These are phyloP conservation scores for Zasmidium cellare DNA, from an alignment of 2,329 filamentous ascomycete genomes.

Conservation along the genomic window DNA sequence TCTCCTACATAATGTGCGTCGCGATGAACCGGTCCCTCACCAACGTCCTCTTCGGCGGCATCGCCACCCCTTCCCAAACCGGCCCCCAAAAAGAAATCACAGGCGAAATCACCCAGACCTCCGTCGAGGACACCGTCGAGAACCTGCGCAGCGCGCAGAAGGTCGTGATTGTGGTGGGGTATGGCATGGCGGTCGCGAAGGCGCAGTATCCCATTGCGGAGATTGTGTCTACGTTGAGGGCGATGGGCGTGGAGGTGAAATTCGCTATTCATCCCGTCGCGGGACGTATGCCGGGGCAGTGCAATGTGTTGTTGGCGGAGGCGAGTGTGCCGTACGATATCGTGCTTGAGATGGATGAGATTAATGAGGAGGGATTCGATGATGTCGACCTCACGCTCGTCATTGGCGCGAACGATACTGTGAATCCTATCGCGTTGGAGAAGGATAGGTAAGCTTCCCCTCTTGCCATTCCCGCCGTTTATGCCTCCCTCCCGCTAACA, in stretches of 20 bases:
- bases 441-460: conserved; percentile 53
- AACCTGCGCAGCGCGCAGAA: conserved; percentile 73
- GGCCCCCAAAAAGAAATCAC: conserved; percentile 74
- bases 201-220: conserved; percentile 88
- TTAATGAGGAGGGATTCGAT: conserved; percentile 79
- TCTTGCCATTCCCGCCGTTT: neutral
- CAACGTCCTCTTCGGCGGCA: conserved; percentile 85
- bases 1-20: conserved; percentile 84
- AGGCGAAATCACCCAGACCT: conserved; percentile 75
- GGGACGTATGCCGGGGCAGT: conserved; percentile 89
- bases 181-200: conserved; percentile 93
- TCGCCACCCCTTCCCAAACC: conserved; percentile 60
- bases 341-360: conserved; percentile 93
- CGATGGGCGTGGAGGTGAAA: conserved; percentile 75
- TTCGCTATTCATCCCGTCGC: conserved; percentile 80
- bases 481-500: conserved; percentile 9
- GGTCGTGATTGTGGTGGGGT: conserved; percentile 87
- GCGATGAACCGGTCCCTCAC: conserved; percentile 91
- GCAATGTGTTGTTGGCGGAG: conserved; percentile 86
- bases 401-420: conserved; percentile 89
- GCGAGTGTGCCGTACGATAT: conserved; percentile 89
- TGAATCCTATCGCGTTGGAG: conserved; percentile 86
- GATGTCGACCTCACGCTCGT: conserved; percentile 81
- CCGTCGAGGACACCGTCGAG: conserved; percentile 78
- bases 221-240: conserved; percentile 72